Conservation (phyloP, 306 rosid species). For the Cicer bijugum region DNA sequence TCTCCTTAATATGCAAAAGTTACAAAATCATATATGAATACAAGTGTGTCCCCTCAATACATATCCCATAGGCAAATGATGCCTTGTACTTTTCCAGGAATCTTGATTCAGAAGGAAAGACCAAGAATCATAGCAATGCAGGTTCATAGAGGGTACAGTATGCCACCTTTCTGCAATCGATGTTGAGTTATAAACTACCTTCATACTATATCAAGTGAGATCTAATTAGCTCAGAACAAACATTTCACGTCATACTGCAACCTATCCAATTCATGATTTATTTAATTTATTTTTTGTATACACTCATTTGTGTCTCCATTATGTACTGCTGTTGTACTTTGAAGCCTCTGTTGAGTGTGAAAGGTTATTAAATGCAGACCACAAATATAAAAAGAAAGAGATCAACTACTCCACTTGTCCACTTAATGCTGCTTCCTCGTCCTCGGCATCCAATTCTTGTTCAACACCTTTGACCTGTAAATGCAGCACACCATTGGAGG, state of each 20-base stretch:
- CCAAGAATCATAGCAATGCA: constrained; percentile 29
- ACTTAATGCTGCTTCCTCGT: constrained; percentile 60
- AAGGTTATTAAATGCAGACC: constrained; percentile 12
- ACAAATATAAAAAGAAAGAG: not conserved
- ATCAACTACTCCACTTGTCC: constrained; percentile 60
- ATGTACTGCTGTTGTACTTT: constrained; percentile 39
- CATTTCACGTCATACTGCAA: constrained; percentile 34
- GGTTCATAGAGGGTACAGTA: not conserved
- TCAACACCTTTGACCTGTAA: constrained; percentile 90
- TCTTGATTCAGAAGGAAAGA: constrained; percentile 11
- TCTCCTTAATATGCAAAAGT: not conserved
- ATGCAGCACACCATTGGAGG: constrained; percentile 31
- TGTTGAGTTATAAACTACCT: constrained; percentile 28
- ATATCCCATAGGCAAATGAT: constrained; percentile 5
- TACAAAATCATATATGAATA: constrained; percentile 19
- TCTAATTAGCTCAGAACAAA: constrained; percentile 38
- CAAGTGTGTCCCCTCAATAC: not conserved
- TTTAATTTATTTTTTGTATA: constrained; percentile 16
- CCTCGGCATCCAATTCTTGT: constrained; percentile 80
- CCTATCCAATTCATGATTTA: constrained; percentile 35
- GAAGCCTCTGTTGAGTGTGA: constrained; percentile 22
- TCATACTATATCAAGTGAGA: constrained; percentile 25
- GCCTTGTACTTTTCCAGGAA: constrained; percentile 19
- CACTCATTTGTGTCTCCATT: constrained; percentile 42
- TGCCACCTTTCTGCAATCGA: constrained; percentile 23